Evolutionary conservation across 257 asterid genomes (phyloP).

Genomic region (Salvia miltiorrhiza): DNA sequence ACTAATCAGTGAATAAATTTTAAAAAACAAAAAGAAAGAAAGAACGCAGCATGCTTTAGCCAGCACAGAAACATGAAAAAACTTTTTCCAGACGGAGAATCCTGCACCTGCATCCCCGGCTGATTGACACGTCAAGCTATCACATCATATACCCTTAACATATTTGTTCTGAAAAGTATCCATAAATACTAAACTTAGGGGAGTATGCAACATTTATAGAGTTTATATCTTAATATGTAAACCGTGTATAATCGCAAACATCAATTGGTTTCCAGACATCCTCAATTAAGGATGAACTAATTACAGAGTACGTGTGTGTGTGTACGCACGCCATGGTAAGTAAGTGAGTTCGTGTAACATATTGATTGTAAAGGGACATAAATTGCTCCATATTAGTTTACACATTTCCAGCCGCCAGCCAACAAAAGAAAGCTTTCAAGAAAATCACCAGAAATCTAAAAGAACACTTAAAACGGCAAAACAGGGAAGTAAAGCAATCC

Average conservation of each 20-base stretch:
- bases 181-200: not conserved
- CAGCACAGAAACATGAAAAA: conserved; percentile 3
- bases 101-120: not conserved
- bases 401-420: not conserved
- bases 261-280: not conserved
- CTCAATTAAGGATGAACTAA: not conserved
- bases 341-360: not conserved
- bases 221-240: not conserved
- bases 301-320: not conserved
- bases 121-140: not conserved
- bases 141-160: not conserved
- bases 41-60: not conserved
- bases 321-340: not conserved
- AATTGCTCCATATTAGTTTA: not conserved
- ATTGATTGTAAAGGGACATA: not conserved
- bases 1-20: not conserved
- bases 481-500: not conserved
- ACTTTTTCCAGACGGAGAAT: not conserved
- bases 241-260: not conserved
- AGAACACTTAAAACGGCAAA: not conserved
- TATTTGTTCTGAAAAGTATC: not conserved
- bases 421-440: not conserved
- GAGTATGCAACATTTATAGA: not conserved
- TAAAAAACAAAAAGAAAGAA: not conserved
- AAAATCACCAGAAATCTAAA: not conserved